phyloP scores from a whole-genome alignment of 1,284 basidiomycete genomes.

The Cutaneotrichosporon sp. region DNA sequence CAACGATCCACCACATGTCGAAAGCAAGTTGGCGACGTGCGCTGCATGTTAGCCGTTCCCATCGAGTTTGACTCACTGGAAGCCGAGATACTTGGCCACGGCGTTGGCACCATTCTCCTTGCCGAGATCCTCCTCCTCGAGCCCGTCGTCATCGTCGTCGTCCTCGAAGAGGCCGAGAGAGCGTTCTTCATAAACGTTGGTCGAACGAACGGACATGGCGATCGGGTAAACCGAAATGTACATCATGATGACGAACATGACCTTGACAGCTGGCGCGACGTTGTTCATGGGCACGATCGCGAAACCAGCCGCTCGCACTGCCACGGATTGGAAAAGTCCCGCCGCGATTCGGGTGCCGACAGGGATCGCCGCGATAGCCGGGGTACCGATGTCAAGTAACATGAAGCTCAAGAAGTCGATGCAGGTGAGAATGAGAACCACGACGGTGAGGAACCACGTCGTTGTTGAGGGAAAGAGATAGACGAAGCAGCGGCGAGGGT shows the following conservation, averaged over 20 bases:
- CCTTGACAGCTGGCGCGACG: constrained; percentile 77
- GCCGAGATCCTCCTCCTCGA: constrained; percentile 46
- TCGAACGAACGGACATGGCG: constrained; percentile 79
- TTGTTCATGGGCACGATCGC: constrained; percentile 67
- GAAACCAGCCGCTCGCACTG: constrained; percentile 88
- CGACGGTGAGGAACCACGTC: constrained; percentile 82
- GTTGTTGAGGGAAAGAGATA: constrained; percentile 95
- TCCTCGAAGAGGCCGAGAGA: constrained; percentile 72
- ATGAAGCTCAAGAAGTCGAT: constrained; percentile 88
- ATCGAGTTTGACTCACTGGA: constrained; percentile 40
- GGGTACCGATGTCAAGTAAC: constrained; percentile 80
- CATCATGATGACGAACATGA: constrained; percentile 62
- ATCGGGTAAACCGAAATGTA: constrained; percentile 58
- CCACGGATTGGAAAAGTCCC: constrained; percentile 67
- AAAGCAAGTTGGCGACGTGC: constrained; percentile 84
- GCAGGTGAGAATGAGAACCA: constrained; percentile 69
- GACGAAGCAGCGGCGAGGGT: constrained; percentile 81
- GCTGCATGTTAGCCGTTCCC: constrained; percentile 26
- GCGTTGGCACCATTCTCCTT: constrained; percentile 48
- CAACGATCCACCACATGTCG: constrained; percentile 86
- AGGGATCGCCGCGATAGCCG: constrained; percentile 68
- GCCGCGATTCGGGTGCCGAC: constrained; percentile 65
- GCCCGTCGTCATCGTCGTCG: constrained; percentile 55
- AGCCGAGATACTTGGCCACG: constrained; percentile 53
- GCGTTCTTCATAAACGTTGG: constrained; percentile 94